phyloP scores from a whole-genome alignment of 2,329 filamentous ascomycete species.

The Fusarium drepaniforme region DNA sequence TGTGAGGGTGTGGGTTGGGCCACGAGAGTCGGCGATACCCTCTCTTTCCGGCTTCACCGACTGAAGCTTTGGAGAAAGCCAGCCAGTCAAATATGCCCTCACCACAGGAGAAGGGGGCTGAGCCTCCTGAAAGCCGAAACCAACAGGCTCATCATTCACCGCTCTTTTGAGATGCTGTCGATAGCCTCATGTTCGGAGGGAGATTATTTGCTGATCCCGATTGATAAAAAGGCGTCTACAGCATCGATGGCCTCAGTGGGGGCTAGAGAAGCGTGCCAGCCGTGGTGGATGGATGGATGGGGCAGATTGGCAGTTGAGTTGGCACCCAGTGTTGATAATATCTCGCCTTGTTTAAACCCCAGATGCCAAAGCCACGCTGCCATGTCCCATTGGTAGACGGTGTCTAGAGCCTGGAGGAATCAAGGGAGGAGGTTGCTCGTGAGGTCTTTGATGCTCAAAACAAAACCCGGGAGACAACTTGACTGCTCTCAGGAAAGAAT shows the following conservation, averaged over 20 bases:
- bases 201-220: background rate
- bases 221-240: conserved; percentile 3
- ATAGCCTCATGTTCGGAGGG: background rate
- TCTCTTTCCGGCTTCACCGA: background rate
- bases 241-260: background rate
- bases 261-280: background rate
- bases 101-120: background rate
- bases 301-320: background rate
- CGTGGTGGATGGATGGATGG: conserved; percentile 7
- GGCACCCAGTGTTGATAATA: background rate
- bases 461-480: background rate
- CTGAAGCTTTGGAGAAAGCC: background rate
- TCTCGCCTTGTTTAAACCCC: background rate
- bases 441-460: background rate
- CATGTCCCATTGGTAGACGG: background rate
- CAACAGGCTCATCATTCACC: background rate
- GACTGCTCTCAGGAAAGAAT: background rate
- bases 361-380: background rate
- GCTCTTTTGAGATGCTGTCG: background rate
- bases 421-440: background rate
- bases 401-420: background rate
- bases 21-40: background rate
- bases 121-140: background rate
- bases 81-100: background rate
- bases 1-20: background rate